A percentile compares a stretch with the other conserved stretches of the same genome.
phyloP scores from a whole-genome alignment of 1,139 yeast genomes.

The Geotrichum carabidarum region DNA sequence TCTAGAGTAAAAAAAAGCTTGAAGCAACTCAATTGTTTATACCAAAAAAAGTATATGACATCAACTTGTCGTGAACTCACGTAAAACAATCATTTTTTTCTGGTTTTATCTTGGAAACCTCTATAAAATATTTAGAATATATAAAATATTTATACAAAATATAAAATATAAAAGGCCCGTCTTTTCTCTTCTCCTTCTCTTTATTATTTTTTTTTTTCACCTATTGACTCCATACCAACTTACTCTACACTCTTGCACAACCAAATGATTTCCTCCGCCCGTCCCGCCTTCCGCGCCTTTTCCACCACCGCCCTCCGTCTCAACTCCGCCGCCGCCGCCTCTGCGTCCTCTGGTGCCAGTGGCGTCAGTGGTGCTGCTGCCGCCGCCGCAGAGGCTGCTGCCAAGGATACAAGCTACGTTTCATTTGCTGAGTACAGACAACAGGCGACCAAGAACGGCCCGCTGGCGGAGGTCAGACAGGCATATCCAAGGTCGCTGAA shows the following conservation, averaged over 20 bases:
- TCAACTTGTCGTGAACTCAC: background rate
- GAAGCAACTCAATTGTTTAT: background rate
- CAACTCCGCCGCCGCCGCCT: background rate
- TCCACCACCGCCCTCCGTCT: background rate
- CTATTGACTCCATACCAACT: background rate
- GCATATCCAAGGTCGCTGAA: conserved; percentile 20
- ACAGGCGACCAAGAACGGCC: conserved; percentile 18
- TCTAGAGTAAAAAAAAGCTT: too few relatives aligned
- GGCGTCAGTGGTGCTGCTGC: background rate
- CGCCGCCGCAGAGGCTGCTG: conserved; percentile 6
- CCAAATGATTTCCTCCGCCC: background rate
- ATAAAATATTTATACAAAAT: too few relatives aligned
- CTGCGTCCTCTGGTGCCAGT: background rate
- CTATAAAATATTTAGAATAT: too few relatives aligned
- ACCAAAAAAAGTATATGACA: background rate
- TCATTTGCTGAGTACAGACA: conserved; percentile 19
- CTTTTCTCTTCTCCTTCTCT: background rate
- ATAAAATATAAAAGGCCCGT: too few relatives aligned
- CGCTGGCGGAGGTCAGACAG: conserved; percentile 18
- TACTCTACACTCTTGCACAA: background rate
- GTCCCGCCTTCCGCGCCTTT: background rate
- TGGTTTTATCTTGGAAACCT: too few relatives aligned
- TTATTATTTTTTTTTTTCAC: background rate
- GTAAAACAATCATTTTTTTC: too few relatives aligned
- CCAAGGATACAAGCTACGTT: conserved; percentile 5